Conservation (phyloP, 1,284 basidiomycete species). For the Microbotryum intermedium region DNA sequence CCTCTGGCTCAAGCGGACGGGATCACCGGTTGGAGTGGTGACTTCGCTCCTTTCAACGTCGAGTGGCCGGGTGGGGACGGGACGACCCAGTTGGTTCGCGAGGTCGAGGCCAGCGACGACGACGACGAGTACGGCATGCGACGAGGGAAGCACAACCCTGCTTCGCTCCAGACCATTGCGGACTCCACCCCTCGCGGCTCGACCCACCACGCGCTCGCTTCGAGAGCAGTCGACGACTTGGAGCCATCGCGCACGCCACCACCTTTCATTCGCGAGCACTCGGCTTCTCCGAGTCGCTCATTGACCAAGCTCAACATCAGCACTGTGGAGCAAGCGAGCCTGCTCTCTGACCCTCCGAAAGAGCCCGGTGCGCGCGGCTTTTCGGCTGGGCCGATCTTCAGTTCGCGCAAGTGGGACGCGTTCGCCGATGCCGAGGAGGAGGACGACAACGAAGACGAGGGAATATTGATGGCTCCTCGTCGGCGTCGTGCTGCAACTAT, state of each 20-base stretch:
- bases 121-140: neutral
- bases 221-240: neutral
- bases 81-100: neutral
- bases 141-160: neutral
- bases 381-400: too few relatives aligned
- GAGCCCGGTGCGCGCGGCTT: too few relatives aligned
- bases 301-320: neutral
- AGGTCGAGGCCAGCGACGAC: neutral
- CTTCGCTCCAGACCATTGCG: neutral
- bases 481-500: too few relatives aligned
- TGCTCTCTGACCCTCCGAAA: too few relatives aligned
- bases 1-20: neutral
- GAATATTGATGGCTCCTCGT: too few relatives aligned
- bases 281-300: neutral
- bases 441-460: too few relatives aligned
- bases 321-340: neutral
- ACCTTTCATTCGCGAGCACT: neutral
- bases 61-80: constrained; percentile 3
- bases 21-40: constrained; percentile 1
- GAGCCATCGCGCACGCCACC: constrained; percentile 1
- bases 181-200: constrained; percentile 7
- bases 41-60: constrained; percentile 3
- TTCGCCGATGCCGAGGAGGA: too few relatives aligned
- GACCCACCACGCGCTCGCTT: neutral
- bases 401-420: too few relatives aligned